Conservation (phyloP, 768 basidiomycete species). For the Collybia mongolica region DNA sequence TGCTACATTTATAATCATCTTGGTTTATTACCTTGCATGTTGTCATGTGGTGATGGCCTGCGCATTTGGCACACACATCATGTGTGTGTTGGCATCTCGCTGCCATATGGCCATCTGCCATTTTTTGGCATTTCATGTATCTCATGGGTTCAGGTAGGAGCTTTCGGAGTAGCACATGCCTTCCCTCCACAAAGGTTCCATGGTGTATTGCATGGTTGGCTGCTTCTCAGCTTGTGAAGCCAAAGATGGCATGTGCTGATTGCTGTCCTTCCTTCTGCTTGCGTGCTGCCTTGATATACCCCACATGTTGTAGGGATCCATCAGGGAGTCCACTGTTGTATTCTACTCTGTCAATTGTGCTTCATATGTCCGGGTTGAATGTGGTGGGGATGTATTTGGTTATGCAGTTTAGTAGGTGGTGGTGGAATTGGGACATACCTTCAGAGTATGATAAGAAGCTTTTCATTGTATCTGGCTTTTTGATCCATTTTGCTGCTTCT, state of each 20-base stretch:
- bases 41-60: conserved; percentile 14
- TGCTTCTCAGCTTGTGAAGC: conserved; percentile 10
- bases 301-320: conserved; percentile 7
- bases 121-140: conserved; percentile 25
- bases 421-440: not conserved
- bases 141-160: conserved; percentile 17
- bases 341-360: conserved; percentile 8
- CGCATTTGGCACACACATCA: conserved; percentile 16
- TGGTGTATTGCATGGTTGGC: conserved; percentile 22
- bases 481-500: not conserved
- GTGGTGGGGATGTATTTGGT: conserved; percentile 20
- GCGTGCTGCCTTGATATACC: conserved; percentile 24
- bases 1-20: conserved; percentile 13
- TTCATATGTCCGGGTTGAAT: conserved; percentile 6
- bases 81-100: conserved; percentile 5
- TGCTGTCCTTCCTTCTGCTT: conserved; percentile 13
- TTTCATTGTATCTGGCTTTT: not conserved
- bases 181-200: conserved; percentile 15
- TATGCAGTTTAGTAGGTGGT: conserved; percentile 8
- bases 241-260: conserved; percentile 20
- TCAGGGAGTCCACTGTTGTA: conserved; percentile 7
- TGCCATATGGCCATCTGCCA: conserved; percentile 6
- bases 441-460: not conserved
- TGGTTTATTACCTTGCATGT: conserved; percentile 12
- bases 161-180: conserved; percentile 10